Evolutionary conservation across 495 filamentous ascomycete species (phyloP).

Genomic region (Articulospora tetracladia): DNA sequence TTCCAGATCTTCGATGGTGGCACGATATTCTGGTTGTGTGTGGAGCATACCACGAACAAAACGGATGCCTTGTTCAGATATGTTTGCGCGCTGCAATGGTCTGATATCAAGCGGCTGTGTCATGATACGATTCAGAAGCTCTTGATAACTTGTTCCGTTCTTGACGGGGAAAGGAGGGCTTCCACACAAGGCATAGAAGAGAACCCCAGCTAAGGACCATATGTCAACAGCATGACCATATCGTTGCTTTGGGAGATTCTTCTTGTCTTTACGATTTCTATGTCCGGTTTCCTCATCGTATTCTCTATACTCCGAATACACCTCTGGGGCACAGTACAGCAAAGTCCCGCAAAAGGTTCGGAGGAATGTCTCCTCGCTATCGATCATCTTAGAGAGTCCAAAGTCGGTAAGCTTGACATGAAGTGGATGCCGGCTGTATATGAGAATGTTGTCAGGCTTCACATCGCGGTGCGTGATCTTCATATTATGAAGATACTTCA

Average conservation of each 20-base stretch:
- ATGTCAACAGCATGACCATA: conserved; percentile 91
- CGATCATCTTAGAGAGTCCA: conserved; percentile 87
- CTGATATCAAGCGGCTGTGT: conserved; percentile 57
- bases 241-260: conserved; percentile 39
- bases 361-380: conserved; percentile 82
- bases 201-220: conserved; percentile 89
- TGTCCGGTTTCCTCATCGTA: conserved; percentile 42
- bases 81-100: conserved; percentile 46
- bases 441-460: conserved; percentile 95
- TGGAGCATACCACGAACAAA: conserved; percentile 77
- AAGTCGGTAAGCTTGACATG: conserved; percentile 93
- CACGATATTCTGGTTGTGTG: conserved; percentile 62
- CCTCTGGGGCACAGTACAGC: conserved; percentile 93
- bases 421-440: conserved; percentile 66
- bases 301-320: conserved; percentile 79
- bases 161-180: conserved; percentile 74
- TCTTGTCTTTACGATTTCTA: conserved; percentile 35
- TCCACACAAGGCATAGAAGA: conserved; percentile 75
- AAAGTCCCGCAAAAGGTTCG: conserved; percentile 96
- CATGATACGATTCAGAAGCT: conserved; percentile 84
- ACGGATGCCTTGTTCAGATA: conserved; percentile 64
- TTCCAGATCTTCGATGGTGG: conserved; percentile 53
- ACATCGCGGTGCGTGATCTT: conserved; percentile 95
- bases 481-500: conserved; percentile 81
- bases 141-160: conserved; percentile 43